Evolutionary conservation across 148 eudicot genomes (phyloP), one percentile per base, ranked within the genome.

Genomic region (Rhododendron griersonianum): DNA sequence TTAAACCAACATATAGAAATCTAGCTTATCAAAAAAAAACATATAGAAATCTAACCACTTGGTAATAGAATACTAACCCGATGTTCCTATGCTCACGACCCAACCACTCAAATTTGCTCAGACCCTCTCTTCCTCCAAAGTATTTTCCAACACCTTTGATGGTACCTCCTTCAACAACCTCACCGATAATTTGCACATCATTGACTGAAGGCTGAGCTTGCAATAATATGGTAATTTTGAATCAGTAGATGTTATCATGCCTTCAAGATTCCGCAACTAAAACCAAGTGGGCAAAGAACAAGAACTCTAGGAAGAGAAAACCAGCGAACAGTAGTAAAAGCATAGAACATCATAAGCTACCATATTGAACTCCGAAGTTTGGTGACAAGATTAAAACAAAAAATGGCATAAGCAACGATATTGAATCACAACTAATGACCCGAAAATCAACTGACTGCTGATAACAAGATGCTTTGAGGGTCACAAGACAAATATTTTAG

Each of bases 71-170:
- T 61, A 90, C 96, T 87, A 76, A 97, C 99, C 99, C 94, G 57
- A 90, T 91, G 51, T 92, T 93, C 87, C 88, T 93, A 53, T 94
- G 88, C 88, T 95, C 99, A 74, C 93, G 96, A 33, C 35, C 35
- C 85, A 91, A 85, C 99, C 99, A 97, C 85, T 95, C 95, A 88
- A 93, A 97, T 84, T 92, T 97, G 95, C 98, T 97, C 77, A 98
- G 99, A 73, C 99, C 99, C 89, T 97, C 99, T 91, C 89, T 91
- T 88, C 99, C 99, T 87, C 99, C 99, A 91, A 97, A 94, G 90
- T 97, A 97, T 37, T 91, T 90, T 82, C 98, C 99, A 81, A 86
- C 86, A 76, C 99, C 99, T 91, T 86, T 95, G 39, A 95, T 85
- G 30, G 90, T 90, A 84, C 82, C 86, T 81, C 95, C 98, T 91